Base-by-base conservation (phyloP, 306 rosid genomes). In the Hippophae rhamnoides region DNA sequence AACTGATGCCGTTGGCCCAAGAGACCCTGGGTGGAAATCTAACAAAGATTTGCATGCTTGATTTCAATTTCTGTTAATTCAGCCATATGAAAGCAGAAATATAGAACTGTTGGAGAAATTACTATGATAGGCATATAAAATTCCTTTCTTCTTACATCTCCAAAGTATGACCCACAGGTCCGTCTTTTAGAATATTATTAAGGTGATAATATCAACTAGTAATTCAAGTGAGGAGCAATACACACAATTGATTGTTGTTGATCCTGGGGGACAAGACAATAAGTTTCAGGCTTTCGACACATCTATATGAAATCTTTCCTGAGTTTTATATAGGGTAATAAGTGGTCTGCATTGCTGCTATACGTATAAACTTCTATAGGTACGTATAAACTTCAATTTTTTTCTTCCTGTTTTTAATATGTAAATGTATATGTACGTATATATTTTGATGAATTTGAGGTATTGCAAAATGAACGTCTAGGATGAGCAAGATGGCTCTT, bases 41-140 rank as follows among this genome's bases (percentile, higher is more conserved):
- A 84, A 74, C 69, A 89, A 78, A 72, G 89, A 83, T 69, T 80
- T 83, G 61, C 74, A 56, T 60, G 92, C 59, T 38, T 83, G 78
- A 77, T 48, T 38, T n/a, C n/a, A 31, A 23, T 67, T 57, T 40
- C 18, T 49, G 14, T 43, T 54, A 8, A 2, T 61, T 59, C 61
- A 52, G 43, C 6, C 7, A 38, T 31, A 38, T 40, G 62, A 49
- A 54, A n/a, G 10, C 58, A 58, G 59, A 63, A 54, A 43, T 55
- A 57, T 46, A 41, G 27, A 25, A 44, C 52, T 58, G 66, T 47
- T 67, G 48, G 59, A 52, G 43, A 9, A 62, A 1, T 58, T 25
- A 27, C 58, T 66, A 72, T 13, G 62, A 47, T 60, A 70, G 73
- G 81, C 76, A 76, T 69, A 63, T 71, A 52, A 63, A 66, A 41